A percentile compares a stretch with the other conserved stretches of the same genome.
Conservation (phyloP, 345 rosid species). For the Eucalyptus melliodora region DNA sequence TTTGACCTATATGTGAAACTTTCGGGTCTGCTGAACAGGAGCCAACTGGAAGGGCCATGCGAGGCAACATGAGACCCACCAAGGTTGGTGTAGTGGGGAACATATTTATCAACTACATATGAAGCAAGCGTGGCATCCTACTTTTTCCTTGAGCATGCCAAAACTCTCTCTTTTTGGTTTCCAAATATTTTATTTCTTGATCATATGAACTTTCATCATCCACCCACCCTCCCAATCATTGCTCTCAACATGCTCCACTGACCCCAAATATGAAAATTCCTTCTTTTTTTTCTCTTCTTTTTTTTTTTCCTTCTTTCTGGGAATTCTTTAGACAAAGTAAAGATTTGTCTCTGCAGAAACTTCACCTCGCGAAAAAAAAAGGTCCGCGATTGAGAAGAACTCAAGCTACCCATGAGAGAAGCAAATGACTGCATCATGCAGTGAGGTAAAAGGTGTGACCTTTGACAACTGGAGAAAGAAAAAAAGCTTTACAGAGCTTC, state of each 20-base stretch:
- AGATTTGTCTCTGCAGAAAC: neutral
- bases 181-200: neutral
- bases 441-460: neutral
- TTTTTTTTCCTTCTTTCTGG: neutral
- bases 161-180: neutral
- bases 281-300: neutral
- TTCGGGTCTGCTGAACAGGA: neutral
- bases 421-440: neutral
- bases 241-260: conserved; percentile 11
- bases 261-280: neutral
- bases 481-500: neutral
- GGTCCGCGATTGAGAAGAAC: neutral
- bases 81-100: conserved; percentile 28
- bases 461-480: neutral
- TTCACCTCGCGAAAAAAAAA: neutral
- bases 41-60: neutral
- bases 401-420: neutral
- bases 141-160: conserved; percentile 23
- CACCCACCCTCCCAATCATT: conserved; percentile 41
- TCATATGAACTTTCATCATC: conserved; percentile 19
- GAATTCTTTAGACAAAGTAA: neutral
- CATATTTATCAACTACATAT: conserved; percentile 15
- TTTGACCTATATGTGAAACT: neutral
- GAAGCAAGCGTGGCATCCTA: neutral
- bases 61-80: conserved; percentile 16